These are phyloP conservation scores for Penicillium sp. DNA, from an alignment of 2,329 filamentous ascomycete species.

Conservation along the genomic window DNA sequence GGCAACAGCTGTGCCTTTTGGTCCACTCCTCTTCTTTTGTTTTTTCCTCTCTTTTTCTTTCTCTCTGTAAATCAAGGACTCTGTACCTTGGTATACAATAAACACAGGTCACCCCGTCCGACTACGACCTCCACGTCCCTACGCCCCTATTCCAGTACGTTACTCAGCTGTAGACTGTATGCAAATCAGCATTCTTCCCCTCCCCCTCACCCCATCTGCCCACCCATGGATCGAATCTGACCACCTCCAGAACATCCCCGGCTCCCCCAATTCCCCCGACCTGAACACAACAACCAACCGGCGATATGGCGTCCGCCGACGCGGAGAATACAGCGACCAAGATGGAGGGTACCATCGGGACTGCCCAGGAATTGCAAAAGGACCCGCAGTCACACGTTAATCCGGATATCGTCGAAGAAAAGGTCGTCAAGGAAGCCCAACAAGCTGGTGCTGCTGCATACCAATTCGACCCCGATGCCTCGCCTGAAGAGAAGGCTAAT, in stretches of 20 bases:
- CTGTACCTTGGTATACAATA: not conserved
- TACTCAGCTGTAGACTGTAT: not conserved
- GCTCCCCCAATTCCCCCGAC: not conserved
- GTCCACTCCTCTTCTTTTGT: slow-evolving; percentile 11
- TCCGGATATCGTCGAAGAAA: slow-evolving; percentile 68
- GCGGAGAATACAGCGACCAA: slow-evolving; percentile 64
- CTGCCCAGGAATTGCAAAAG: slow-evolving; percentile 52
- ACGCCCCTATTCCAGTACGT: not conserved
- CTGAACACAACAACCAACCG: slow-evolving; percentile 5
- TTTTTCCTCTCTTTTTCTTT: not conserved
- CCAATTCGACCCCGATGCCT: slow-evolving; percentile 83
- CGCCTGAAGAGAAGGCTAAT: slow-evolving; percentile 76
- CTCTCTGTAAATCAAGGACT: not conserved
- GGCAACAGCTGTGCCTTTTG: slow-evolving; percentile 10
- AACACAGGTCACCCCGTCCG: not conserved
- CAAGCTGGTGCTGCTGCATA: slow-evolving; percentile 78
- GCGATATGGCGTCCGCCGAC: slow-evolving; percentile 33
- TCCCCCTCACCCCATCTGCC: not conserved
- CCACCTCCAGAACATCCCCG: not conserved
- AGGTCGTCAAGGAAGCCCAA: slow-evolving; percentile 72
- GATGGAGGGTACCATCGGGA: slow-evolving; percentile 75
- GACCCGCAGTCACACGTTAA: slow-evolving; percentile 67
- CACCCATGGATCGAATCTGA: not conserved
- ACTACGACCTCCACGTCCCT: not conserved
- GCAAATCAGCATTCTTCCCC: slow-evolving; percentile 1